phyloP scores from a whole-genome alignment of 1,139 yeast genomes.

The Candida sp. region DNA sequence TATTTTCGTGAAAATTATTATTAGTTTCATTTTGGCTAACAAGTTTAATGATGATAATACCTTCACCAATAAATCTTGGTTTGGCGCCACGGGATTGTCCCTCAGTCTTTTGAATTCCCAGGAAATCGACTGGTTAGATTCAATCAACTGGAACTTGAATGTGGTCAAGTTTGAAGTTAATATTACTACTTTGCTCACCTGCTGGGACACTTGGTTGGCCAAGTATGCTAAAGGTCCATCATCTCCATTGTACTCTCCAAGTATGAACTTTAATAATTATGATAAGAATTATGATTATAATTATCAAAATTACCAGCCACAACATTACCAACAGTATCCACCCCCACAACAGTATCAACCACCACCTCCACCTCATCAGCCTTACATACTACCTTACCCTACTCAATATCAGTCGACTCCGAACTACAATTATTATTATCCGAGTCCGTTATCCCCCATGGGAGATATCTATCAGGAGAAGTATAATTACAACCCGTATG shows the following conservation, averaged over 20 bases:
- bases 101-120: constrained; percentile 56
- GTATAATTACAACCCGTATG: neutral
- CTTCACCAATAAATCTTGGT: constrained; percentile 93
- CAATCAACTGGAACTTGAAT: constrained; percentile 46
- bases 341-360: neutral
- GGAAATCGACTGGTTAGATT: constrained; percentile 74
- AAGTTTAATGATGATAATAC: constrained; percentile 97
- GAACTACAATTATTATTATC: neutral
- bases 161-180: constrained; percentile 40
- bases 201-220: constrained; percentile 46
- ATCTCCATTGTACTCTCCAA: neutral
- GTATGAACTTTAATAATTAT: constrained; percentile 6
- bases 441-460: neutral
- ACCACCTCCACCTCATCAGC: neutral
- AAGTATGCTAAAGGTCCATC: constrained; percentile 18
- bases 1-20: constrained; percentile 62
- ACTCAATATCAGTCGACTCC: neutral
- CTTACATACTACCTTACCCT: neutral
- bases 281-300: neutral
- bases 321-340: neutral
- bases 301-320: neutral
- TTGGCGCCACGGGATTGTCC: constrained; percentile 84
- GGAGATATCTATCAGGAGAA: constrained; percentile 1
- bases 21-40: constrained; percentile 80
- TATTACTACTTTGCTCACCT: constrained; percentile 41